phyloP scores from a whole-genome alignment of 2,329 filamentous ascomycete genomes.

The Beauveria caledonica region DNA sequence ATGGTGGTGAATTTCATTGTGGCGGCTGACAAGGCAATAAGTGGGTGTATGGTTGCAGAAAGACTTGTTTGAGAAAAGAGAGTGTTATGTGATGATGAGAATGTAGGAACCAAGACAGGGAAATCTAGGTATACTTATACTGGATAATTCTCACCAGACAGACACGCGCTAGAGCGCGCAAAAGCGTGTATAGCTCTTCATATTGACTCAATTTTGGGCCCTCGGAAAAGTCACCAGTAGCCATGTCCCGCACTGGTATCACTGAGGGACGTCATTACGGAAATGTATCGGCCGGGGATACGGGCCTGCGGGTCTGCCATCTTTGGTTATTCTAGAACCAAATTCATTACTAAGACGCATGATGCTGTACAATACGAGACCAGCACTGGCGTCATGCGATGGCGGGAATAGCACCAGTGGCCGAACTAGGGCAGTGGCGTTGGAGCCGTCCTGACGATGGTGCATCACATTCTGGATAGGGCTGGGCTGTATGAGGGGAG shows the following conservation, averaged over 20 bases:
- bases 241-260: not conserved
- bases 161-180: not conserved
- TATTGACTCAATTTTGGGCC: not conserved
- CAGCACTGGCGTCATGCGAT: not conserved
- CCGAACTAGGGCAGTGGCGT: not conserved
- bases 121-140: not conserved
- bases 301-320: not conserved
- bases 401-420: not conserved
- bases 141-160: not conserved
- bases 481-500: too few species aligned
- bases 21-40: not conserved
- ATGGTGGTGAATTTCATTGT: slow-evolving; percentile 1
- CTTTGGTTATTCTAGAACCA: not conserved
- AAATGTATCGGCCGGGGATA: not conserved
- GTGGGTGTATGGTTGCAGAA: not conserved
- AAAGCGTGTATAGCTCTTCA: not conserved
- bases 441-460: not conserved
- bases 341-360: not conserved
- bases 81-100: not conserved
- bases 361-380: not conserved
- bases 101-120: not conserved
- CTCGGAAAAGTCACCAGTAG: not conserved
- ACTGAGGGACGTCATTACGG: not conserved
- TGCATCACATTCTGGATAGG: not conserved
- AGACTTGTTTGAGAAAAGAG: not conserved